A percentile compares a stretch with the other conserved stretches of the same genome.
Evolutionary conservation across 192 early-diverging fungal species (phyloP).

Genomic region (Coemansia sp.): DNA sequence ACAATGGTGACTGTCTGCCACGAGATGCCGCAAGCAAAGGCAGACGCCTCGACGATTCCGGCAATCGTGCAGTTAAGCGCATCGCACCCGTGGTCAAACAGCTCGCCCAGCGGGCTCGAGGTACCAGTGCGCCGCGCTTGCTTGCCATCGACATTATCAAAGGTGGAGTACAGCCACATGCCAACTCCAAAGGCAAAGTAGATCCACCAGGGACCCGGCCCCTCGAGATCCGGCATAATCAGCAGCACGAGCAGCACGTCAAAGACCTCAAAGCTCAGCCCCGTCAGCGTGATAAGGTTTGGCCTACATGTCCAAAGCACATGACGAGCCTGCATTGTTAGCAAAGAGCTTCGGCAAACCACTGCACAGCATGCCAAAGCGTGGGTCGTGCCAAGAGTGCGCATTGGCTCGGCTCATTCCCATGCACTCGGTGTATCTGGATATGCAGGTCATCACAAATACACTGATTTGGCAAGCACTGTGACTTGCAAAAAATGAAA

Average conservation of each 20-base stretch:
- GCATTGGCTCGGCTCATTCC: neutral
- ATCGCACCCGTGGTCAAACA: conserved; percentile 87
- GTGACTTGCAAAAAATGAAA: neutral
- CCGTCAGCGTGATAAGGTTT: conserved; percentile 80
- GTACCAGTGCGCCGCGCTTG: conserved; percentile 79
- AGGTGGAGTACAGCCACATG: conserved; percentile 85
- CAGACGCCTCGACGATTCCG: conserved; percentile 70
- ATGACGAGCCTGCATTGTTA: neutral
- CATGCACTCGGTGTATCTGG: neutral
- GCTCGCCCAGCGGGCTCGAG: conserved; percentile 76
- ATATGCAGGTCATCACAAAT: neutral
- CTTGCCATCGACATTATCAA: conserved; percentile 86
- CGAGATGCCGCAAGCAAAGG: conserved; percentile 70
- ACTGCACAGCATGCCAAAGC: neutral
- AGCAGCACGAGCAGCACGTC: conserved; percentile 71
- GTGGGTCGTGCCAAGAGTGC: neutral
- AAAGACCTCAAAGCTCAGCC: conserved; percentile 71
- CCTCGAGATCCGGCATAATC: conserved; percentile 66
- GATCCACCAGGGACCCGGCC: conserved; percentile 72
- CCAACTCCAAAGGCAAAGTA: conserved; percentile 71
- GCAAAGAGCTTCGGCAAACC: neutral
- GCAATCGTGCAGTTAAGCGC: conserved; percentile 81
- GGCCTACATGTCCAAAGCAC: conserved; percentile 49
- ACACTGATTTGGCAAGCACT: neutral
- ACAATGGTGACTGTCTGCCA: conserved; percentile 61